Conservation (phyloP, 2,329 filamentous ascomycete genomes). For the Ascomycota sp. region DNA sequence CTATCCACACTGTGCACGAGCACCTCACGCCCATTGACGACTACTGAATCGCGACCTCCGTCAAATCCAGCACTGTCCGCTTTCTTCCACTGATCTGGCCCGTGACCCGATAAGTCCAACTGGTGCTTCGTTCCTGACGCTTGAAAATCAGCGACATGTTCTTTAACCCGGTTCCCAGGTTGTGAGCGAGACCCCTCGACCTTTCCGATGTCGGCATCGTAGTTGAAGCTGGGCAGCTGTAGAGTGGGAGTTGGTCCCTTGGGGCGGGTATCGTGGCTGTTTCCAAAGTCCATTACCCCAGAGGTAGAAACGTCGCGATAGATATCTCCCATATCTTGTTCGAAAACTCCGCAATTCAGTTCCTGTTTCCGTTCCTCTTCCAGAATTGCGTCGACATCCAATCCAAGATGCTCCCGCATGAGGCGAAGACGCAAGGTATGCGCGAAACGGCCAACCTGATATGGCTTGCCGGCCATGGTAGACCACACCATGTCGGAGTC, state of each 20-base stretch:
- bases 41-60: constrained; percentile 45
- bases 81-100: constrained; percentile 50
- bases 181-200: constrained; percentile 1
- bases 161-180: not conserved
- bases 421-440: constrained; percentile 79
- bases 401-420: constrained; percentile 90
- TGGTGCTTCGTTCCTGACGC: constrained; percentile 33
- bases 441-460: constrained; percentile 75
- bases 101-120: constrained; percentile 58
- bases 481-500: constrained; percentile 87
- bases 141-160: not conserved
- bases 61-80: constrained; percentile 38
- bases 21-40: constrained; percentile 48
- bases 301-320: constrained; percentile 23
- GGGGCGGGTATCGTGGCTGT: not conserved
- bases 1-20: constrained; percentile 39
- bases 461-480: constrained; percentile 73
- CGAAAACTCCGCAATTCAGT: constrained; percentile 32
- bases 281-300: not conserved
- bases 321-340: constrained; percentile 38
- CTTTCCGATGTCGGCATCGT: constrained; percentile 25
- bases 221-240: constrained; percentile 41
- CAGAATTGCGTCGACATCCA: constrained; percentile 78
- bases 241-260: constrained; percentile 14
- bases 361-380: constrained; percentile 55